Base-by-base conservation (phyloP, 2,329 filamentous ascomycete species). In the Fusarium pilosicola region DNA sequence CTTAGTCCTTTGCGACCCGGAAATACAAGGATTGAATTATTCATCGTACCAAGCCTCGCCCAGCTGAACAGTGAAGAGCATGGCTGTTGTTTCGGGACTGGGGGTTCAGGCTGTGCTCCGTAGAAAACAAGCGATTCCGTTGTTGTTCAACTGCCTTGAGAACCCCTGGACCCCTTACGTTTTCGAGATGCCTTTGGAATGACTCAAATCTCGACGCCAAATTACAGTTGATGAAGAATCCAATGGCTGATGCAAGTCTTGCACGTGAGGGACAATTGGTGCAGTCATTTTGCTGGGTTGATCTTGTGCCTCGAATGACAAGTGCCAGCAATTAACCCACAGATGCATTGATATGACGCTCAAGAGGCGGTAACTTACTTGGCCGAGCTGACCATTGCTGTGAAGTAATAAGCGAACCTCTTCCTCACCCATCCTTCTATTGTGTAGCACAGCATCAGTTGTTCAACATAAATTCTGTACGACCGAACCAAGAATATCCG, bases 81-180 rank as follows among this genome's bases (percentile, higher is more conserved):
- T 63, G 66, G 66, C 45, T 62, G 36, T 58, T 65, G 67, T 75
- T 74, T 75, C 51, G 61, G 65, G 63, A 64, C 74, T 62, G 66
- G 63, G 65, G 61, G 61, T 17, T 22, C 32, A 66, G 69, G 45
- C 52, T 34, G 41, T 51, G 13, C 46, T 49, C 28, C 28, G 46
- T 28, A 54, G 38, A 49, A 62, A 71, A 71, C 64, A 74, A 71
- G 68, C 66, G 48, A 73, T 71, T 58, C 51, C 51, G 26, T 58
- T 55, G 30, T 51, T 57, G 45, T 28, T 59, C 48, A 58, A 36
- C 58, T 41, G 14, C 34, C 36, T 41, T 28, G 22, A 32, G n/a
- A 24, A 24, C 54, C 41, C 54, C 51, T 46, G 38, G 49, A 10
- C 49, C 52, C 39, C 32, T 28, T 38, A 38, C 34, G 41, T 55